Evolutionary conservation across 2,329 filamentous ascomycete genomes (phyloP).

Genomic region (Trichoderma harzianum): DNA sequence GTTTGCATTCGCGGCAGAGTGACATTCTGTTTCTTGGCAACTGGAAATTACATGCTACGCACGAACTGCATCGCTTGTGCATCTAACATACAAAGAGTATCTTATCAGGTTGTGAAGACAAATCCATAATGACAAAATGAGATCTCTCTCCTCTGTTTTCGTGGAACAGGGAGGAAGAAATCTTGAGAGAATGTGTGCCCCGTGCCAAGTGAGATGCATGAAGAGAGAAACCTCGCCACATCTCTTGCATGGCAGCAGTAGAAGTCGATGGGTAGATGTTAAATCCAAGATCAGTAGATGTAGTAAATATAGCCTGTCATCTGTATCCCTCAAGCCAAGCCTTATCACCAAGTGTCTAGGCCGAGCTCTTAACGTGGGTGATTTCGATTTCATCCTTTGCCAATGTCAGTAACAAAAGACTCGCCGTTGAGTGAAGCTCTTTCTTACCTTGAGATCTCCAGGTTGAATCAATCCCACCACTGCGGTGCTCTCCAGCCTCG

Average conservation of each 20-base stretch:
- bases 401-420: neutral
- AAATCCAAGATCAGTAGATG: neutral
- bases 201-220: neutral
- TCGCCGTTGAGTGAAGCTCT: neutral
- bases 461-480: constrained; percentile 4
- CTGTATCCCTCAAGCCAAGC: neutral
- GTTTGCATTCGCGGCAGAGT: neutral
- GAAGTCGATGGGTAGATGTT: neutral
- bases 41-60: neutral
- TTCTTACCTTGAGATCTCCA: constrained; percentile 10
- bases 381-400: constrained; percentile 1
- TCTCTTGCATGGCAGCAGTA: neutral
- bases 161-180: neutral
- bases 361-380: neutral
- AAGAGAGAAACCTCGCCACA: neutral
- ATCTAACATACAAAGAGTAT: neutral
- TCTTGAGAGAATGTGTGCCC: neutral
- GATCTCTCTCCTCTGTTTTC: neutral
- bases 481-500: neutral
- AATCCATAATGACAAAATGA: neutral
- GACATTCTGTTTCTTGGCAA: neutral
- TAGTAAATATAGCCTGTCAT: neutral
- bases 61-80: neutral
- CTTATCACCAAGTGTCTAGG: neutral
- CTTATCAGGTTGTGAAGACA: neutral